Evolutionary conservation across 495 filamentous ascomycete genomes (phyloP).

Genomic region (Aspergillus saccharolyticus): DNA sequence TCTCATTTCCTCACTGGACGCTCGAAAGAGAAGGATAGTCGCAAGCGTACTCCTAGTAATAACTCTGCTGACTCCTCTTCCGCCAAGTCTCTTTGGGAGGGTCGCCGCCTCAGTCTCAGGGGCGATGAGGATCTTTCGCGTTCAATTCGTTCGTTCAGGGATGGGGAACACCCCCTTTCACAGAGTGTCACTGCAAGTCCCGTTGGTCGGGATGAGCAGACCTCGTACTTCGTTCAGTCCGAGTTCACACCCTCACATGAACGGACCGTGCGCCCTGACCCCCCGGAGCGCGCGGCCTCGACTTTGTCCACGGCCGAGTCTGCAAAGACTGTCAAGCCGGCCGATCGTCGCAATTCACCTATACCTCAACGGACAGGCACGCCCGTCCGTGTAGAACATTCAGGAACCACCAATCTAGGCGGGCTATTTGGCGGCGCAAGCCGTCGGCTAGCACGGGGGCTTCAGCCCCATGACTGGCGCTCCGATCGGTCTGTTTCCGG

Average conservation of each 20-base stretch:
- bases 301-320: constrained; percentile 60
- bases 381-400: constrained; percentile 44
- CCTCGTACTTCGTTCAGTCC: constrained; percentile 41
- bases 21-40: constrained; percentile 52
- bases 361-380: constrained; percentile 36
- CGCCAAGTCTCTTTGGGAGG: constrained; percentile 35
- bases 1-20: constrained; percentile 56
- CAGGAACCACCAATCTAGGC: constrained; percentile 45
- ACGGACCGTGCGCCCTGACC: constrained; percentile 38
- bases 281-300: constrained; percentile 49
- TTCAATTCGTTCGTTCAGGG: constrained; percentile 37
- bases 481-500: constrained; percentile 50
- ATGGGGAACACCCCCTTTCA: constrained; percentile 72
- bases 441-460: constrained; percentile 46
- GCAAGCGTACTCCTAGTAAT: constrained; percentile 36
- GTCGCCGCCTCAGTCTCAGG: constrained; percentile 63
- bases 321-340: constrained; percentile 53
- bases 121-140: constrained; percentile 57
- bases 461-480: constrained; percentile 44
- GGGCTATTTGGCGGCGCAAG: constrained; percentile 55
- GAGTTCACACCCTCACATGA: constrained; percentile 34
- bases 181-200: constrained; percentile 77
- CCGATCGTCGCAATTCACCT: constrained; percentile 23
- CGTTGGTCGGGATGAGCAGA: constrained; percentile 38
- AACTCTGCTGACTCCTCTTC: constrained; percentile 32